Percentiles rank a stretch among this genome's conserved stretches.
Evolutionary conservation across 257 asterid species (phyloP).

Genomic region (Plantago major): DNA sequence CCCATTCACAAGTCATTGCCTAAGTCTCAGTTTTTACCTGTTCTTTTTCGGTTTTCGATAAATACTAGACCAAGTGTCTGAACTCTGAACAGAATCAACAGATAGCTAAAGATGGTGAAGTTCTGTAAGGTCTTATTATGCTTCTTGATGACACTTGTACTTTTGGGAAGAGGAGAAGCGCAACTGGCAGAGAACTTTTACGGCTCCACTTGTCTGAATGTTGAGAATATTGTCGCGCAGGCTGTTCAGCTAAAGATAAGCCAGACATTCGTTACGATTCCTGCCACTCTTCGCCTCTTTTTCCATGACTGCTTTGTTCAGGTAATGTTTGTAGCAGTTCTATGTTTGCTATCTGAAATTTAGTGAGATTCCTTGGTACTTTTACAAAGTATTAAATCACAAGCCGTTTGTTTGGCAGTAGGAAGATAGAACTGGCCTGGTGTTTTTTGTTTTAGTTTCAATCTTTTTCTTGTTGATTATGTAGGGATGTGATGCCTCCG

Average conservation of each 20-base stretch:
- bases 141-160: slow-evolving; percentile 23
- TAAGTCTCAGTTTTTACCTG: slow-evolving; percentile 19
- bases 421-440: neutral
- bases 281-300: slow-evolving; percentile 67
- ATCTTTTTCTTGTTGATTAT: neutral
- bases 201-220: slow-evolving; percentile 44
- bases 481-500: slow-evolving; percentile 83
- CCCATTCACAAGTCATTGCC: slow-evolving; percentile 16
- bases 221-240: slow-evolving; percentile 45
- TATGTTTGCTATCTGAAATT: too few relatives aligned
- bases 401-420: neutral
- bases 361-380: neutral
- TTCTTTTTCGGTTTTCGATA: neutral
- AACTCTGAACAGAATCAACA: neutral
- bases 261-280: slow-evolving; percentile 50
- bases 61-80: slow-evolving; percentile 12
- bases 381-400: neutral
- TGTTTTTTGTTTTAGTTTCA: neutral
- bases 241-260: slow-evolving; percentile 37
- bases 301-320: slow-evolving; percentile 78
- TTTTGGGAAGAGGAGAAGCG: slow-evolving; percentile 36
- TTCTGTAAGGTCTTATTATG: slow-evolving; percentile 21
- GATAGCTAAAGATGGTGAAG: slow-evolving; percentile 25
- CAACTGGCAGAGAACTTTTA: slow-evolving; percentile 48
- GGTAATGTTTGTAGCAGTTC: slow-evolving; percentile 22